Conservation (phyloP, 768 basidiomycete species). For the Russula earlei region DNA sequence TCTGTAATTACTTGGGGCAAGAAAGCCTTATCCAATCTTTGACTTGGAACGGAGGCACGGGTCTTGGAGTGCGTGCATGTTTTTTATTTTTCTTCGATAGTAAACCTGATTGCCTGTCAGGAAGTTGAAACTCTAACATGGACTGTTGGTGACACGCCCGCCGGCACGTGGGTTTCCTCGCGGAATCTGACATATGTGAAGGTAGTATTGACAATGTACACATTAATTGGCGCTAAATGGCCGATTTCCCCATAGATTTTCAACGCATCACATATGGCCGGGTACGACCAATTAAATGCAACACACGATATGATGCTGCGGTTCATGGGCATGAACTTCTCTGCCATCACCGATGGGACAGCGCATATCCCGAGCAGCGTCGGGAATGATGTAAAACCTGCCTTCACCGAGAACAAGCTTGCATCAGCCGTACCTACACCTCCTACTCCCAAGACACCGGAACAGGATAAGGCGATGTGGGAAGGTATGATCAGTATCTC, state of each 20-base stretch:
- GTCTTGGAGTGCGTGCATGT: slow-evolving; percentile 60
- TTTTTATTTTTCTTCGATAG: background rate
- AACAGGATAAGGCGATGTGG: slow-evolving; percentile 84
- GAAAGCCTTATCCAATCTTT: slow-evolving; percentile 77
- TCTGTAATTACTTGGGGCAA: slow-evolving; percentile 91
- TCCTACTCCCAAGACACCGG: slow-evolving; percentile 48
- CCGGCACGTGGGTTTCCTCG: slow-evolving; percentile 85
- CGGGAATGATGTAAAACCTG: slow-evolving; percentile 61
- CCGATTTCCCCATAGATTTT: slow-evolving; percentile 47
- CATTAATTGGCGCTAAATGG: background rate
- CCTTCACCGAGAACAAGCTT: slow-evolving; percentile 40
- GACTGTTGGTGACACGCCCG: slow-evolving; percentile 63
- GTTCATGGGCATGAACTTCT: slow-evolving; percentile 90
- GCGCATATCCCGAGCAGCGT: slow-evolving; percentile 75
- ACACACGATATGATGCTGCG: slow-evolving; percentile 98
- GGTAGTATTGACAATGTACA: slow-evolving; percentile 32
- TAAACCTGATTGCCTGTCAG: slow-evolving; percentile 27
- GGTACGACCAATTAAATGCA: slow-evolving; percentile 76
- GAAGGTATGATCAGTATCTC: slow-evolving; percentile 47
- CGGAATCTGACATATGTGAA: slow-evolving; percentile 92
- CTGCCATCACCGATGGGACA: slow-evolving; percentile 67
- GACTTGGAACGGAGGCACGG: slow-evolving; percentile 78
- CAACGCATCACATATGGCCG: slow-evolving; percentile 95
- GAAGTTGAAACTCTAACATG: slow-evolving; percentile 62
- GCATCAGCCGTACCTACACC: slow-evolving; percentile 30